phyloP scores from a whole-genome alignment of 306 rosid species.

The Gillenia trifoliata region DNA sequence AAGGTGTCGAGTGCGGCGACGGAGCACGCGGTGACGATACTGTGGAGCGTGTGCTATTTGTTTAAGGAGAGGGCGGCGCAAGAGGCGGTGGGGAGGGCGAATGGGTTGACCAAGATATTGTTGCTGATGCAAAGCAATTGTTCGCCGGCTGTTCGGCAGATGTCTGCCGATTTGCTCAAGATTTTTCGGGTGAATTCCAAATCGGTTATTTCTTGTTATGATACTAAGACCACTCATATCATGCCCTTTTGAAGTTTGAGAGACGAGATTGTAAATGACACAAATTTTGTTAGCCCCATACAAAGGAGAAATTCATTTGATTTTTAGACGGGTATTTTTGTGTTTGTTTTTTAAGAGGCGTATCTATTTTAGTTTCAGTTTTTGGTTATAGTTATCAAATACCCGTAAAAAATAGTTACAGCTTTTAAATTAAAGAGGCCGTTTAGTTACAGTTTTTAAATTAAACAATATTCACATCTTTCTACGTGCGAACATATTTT shows the following conservation, averaged over 20 bases:
- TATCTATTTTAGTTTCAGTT: too few relatives aligned
- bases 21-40: conserved; percentile 78
- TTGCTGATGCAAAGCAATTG: conserved; percentile 93
- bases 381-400: too few relatives aligned
- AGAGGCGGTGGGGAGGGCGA: conserved; percentile 60
- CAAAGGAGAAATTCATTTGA: conserved; percentile 37
- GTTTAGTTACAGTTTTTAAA: too few relatives aligned
- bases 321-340: too few relatives aligned
- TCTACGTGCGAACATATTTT: too few relatives aligned
- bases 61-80: conserved; percentile 65
- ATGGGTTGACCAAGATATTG: conserved; percentile 77
- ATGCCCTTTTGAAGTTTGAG: conserved; percentile 64
- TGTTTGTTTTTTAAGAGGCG: too few relatives aligned
- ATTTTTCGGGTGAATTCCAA: conserved; percentile 65
- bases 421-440: too few relatives aligned
- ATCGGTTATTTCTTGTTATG: conserved; percentile 62
- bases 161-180: conserved; percentile 80
- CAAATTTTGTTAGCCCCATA: conserved; percentile 59
- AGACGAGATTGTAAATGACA: conserved; percentile 44
- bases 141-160: conserved; percentile 58
- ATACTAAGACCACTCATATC: conserved; percentile 51
- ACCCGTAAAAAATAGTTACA: too few relatives aligned
- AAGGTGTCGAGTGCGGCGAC: conserved; percentile 68
- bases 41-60: conserved; percentile 84
- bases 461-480: too few relatives aligned